Conservation (phyloP, 106 monocot genomes). For the Dendrobium officinale region DNA sequence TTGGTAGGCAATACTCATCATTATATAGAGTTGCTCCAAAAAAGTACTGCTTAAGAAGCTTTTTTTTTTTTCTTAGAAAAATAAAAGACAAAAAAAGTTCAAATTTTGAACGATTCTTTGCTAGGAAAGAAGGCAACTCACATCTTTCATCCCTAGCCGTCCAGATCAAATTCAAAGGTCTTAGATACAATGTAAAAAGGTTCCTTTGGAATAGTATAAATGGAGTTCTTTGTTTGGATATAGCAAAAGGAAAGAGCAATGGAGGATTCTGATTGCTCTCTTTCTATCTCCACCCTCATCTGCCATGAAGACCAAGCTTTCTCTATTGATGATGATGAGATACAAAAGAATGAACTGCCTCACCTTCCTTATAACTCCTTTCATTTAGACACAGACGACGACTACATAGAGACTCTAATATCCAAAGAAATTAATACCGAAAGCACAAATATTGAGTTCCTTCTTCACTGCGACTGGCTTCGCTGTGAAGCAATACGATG, state of each 20-base stretch:
- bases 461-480: slow-evolving; percentile 9
- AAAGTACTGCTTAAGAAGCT: neutral
- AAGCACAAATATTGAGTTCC: neutral
- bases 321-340: slow-evolving; percentile 26
- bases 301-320: slow-evolving; percentile 54
- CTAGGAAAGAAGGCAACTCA: neutral
- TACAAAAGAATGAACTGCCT: slow-evolving; percentile 3
- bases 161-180: neutral
- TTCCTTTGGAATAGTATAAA: slow-evolving; percentile 5
- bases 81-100: neutral
- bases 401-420: slow-evolving; percentile 54
- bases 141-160: neutral
- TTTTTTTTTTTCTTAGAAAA: neutral
- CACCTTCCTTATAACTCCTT: neutral
- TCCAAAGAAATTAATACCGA: slow-evolving; percentile 30
- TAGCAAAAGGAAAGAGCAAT: slow-evolving; percentile 7
- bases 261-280: slow-evolving; percentile 24
- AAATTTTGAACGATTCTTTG: neutral
- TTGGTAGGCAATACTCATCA: neutral
- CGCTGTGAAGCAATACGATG: slow-evolving; percentile 60
- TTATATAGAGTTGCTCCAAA: neutral
- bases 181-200: neutral
- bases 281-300: slow-evolving; percentile 37
- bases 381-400: slow-evolving; percentile 32
- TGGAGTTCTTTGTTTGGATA: slow-evolving; percentile 1